Base-by-base conservation (phyloP, 345 rosid species). In the Populus simonii region DNA sequence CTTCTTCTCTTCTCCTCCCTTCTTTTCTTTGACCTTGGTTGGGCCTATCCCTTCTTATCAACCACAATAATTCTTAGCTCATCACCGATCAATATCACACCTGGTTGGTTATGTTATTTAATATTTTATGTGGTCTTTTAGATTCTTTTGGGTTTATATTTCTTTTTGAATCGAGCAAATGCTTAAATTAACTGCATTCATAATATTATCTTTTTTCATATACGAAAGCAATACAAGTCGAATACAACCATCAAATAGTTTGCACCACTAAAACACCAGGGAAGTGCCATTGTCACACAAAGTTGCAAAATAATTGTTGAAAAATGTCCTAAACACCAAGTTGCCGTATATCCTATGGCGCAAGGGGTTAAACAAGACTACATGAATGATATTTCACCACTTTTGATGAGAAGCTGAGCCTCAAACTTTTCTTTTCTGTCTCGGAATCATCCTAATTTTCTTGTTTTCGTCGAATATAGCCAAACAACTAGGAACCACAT, bases 401-500 rank as follows among this genome's bases (percentile, higher is more conserved):
- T 9, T 3, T 9, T 3, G 29, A n/a, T 3, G 27, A n/a, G 63
- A 57, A 25, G 63, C 27, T 57, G 29, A 57, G 29, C 15, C 6
- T 57, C 63, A 12, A 41, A 23, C 2, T 57, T 57, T n/a, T 57
- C 15, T n/a, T 57, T 9, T 0, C 1, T 13, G 63, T 22, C 1
- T 55, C 15, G 63, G 27, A 57, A 57, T n/a, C 5, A 59, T 59
- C 63, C 9, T n/a, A 1, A 9, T n/a, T 59, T 15, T 73, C 45
- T 73, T 76, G 72, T 73, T 27, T 18, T 65, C 17, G 49, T 75
- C 80, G 70, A 29, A 36, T 1, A 1, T 31, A 38, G 43, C 80
- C 82, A 71, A 69, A 36, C 73, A 51, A 61, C 63, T 20, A 0
- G 74, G 43, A 31, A 31, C 63, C 65, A 31, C 43, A 41, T 5